Evolutionary conservation across 1,139 yeast genomes (phyloP).

Genomic region (Candida sojae): DNA sequence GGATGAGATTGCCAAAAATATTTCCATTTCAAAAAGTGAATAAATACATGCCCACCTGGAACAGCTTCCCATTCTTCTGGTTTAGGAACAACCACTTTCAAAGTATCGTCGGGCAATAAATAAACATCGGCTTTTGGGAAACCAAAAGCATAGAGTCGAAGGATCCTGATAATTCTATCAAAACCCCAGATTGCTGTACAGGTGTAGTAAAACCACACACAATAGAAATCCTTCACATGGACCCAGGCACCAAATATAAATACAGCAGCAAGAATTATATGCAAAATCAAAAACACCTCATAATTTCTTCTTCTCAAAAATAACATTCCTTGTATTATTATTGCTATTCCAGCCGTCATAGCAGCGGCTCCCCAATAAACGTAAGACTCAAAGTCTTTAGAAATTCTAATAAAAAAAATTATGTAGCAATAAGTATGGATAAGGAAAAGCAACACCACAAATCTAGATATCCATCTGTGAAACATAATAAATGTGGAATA

Average conservation of each 20-base stretch:
- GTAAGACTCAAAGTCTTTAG: slow-evolving; percentile 15
- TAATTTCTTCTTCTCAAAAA: slow-evolving; percentile 44
- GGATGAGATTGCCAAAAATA: slow-evolving; percentile 50
- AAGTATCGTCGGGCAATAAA: slow-evolving; percentile 43
- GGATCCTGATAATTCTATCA: slow-evolving; percentile 42
- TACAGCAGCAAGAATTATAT: slow-evolving; percentile 43
- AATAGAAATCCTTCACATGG: slow-evolving; percentile 45
- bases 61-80: slow-evolving; percentile 42
- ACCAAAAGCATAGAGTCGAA: slow-evolving; percentile 38
- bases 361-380: slow-evolving; percentile 35
- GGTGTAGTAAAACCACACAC: slow-evolving; percentile 40
- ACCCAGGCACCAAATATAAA: slow-evolving; percentile 46
- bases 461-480: slow-evolving; percentile 63
- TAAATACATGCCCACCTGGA: slow-evolving; percentile 57
- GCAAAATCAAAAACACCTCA: slow-evolving; percentile 43
- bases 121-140: slow-evolving; percentile 51
- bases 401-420: slow-evolving; percentile 12
- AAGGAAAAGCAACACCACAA: slow-evolving; percentile 37
- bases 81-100: slow-evolving; percentile 41
- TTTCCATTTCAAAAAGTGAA: slow-evolving; percentile 40
- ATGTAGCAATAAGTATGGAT: slow-evolving; percentile 43
- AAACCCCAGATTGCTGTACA: slow-evolving; percentile 45
- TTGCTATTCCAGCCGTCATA: slow-evolving; percentile 28
- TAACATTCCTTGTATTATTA: slow-evolving; percentile 45
- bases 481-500: slow-evolving; percentile 57